Evolutionary conservation across 2,329 filamentous ascomycete genomes (phyloP).

Genomic region (Microsporum canis): DNA sequence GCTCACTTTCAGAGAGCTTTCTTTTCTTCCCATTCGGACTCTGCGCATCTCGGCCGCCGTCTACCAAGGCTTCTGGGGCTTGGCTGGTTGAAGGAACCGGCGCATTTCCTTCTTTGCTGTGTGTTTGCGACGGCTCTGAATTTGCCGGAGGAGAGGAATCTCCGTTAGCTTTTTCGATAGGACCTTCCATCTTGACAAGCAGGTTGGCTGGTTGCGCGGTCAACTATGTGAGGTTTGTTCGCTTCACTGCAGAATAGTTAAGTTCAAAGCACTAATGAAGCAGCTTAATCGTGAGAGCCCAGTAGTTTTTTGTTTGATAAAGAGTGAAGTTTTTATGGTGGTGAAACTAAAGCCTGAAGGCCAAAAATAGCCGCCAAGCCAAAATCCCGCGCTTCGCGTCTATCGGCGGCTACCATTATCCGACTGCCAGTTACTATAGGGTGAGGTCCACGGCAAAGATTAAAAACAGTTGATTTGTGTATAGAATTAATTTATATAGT

Average conservation of each 20-base stretch:
- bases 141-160: not conserved
- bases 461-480: not conserved
- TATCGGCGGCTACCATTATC: not conserved
- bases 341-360: not conserved
- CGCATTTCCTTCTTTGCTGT: not conserved
- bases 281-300: not conserved
- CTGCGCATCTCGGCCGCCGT: not conserved
- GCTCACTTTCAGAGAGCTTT: constrained; percentile 20
- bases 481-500: not conserved
- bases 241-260: not conserved
- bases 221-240: not conserved
- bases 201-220: not conserved
- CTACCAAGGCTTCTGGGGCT: not conserved
- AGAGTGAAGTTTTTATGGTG: not conserved
- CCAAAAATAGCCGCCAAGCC: not conserved
- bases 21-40: constrained; percentile 20
- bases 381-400: not conserved
- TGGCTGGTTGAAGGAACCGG: not conserved
- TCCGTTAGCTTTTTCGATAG: not conserved
- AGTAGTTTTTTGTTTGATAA: not conserved
- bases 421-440: not conserved
- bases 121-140: not conserved
- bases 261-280: not conserved
- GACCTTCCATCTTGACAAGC: not conserved
- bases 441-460: not conserved